phyloP scores from a whole-genome alignment of 371 early-diverging fungal genomes.

The Umbelopsis sp. region DNA sequence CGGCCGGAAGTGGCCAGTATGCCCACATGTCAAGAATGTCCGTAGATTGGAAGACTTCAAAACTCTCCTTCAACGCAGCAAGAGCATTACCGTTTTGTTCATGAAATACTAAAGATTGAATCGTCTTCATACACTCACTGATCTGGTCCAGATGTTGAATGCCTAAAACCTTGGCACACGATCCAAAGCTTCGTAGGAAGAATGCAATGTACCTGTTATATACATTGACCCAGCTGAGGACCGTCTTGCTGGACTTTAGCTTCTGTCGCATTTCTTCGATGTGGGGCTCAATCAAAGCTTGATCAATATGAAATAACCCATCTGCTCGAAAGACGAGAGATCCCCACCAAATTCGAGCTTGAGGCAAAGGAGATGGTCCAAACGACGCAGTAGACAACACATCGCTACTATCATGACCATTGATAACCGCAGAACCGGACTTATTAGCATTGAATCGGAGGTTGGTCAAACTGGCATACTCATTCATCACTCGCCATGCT shows the following conservation, averaged over 20 bases:
- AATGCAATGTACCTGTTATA: constrained; percentile 31
- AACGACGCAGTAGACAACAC: background rate
- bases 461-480: constrained; percentile 21
- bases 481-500: constrained; percentile 21
- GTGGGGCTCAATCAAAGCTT: background rate
- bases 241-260: constrained; percentile 17
- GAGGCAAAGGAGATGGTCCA: constrained; percentile 23
- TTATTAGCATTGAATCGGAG: constrained; percentile 25
- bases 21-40: constrained; percentile 24
- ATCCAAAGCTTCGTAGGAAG: constrained; percentile 29
- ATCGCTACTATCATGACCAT: background rate
- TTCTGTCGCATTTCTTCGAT: constrained; percentile 19
- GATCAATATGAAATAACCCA: constrained; percentile 18
- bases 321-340: constrained; percentile 14
- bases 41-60: background rate
- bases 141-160: constrained; percentile 23
- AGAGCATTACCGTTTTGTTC: constrained; percentile 19
- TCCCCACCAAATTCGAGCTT: constrained; percentile 20
- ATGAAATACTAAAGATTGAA: constrained; percentile 20
- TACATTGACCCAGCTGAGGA: constrained; percentile 28
- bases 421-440: constrained; percentile 23
- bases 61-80: constrained; percentile 15
- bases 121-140: background rate
- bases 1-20: constrained; percentile 26
- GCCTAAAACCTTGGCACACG: constrained; percentile 23